Evolutionary conservation across 768 basidiomycete species (phyloP).

Genomic region (Amanita exitialis): DNA sequence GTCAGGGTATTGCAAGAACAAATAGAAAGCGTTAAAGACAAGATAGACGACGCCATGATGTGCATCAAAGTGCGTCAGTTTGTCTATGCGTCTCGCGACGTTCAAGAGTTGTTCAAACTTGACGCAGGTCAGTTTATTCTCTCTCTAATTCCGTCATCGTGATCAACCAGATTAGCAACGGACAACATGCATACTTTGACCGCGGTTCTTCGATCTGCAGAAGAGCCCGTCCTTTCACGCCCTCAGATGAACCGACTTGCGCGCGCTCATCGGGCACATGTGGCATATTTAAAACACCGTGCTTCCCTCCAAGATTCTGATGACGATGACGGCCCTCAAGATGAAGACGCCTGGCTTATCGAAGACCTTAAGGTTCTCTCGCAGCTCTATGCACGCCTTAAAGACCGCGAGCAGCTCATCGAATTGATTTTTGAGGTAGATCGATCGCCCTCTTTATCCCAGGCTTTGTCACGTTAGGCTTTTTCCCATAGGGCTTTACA

Average conservation of each 20-base stretch:
- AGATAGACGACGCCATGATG: conserved; percentile 80
- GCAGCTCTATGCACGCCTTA: conserved; percentile 65
- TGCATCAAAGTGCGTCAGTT: conserved; percentile 84
- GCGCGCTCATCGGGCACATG: conserved; percentile 70
- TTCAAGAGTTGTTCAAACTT: conserved; percentile 70
- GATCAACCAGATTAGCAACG: conserved; percentile 26
- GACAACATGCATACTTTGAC: conserved; percentile 72
- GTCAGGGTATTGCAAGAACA: conserved; percentile 78
- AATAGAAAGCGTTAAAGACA: conserved; percentile 78
- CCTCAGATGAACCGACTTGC: conserved; percentile 76
- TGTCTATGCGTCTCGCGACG: conserved; percentile 80
- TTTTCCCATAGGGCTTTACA: conserved; percentile 65
- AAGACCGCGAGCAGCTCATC: conserved; percentile 88
- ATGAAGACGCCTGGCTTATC: conserved; percentile 95
- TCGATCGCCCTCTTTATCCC: not conserved
- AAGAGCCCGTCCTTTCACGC: conserved; percentile 64
- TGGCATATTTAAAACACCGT: conserved; percentile 54
- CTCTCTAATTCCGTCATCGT: not conserved
- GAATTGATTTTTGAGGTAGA: conserved; percentile 90
- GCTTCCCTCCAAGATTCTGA: conserved; percentile 70
- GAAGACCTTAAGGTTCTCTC: conserved; percentile 83
- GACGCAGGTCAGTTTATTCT: conserved; percentile 61
- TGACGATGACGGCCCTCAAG: conserved; percentile 85
- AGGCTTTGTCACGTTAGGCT: not conserved
- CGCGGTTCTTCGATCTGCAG: conserved; percentile 69